Base-by-base conservation (phyloP, 164 flowering plant genomes). In the Dillenia turbinata region DNA sequence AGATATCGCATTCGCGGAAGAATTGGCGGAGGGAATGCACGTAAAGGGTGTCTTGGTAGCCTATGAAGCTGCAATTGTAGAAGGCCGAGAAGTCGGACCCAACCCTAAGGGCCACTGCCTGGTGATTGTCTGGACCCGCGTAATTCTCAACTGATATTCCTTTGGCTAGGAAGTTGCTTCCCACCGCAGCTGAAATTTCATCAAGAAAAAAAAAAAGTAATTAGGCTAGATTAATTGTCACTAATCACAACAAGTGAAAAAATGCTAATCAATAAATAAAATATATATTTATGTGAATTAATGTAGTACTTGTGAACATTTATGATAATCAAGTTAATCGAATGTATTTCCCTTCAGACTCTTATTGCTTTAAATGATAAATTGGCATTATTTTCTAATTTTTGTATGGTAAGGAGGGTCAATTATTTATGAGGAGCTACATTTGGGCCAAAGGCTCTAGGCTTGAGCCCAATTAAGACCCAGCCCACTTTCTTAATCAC, bases 1-100 rank as follows among this genome's bases (percentile, higher is more conserved):
- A 81, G 5, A 85, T 24, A 53, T 81, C 82, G 40, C 86, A 85
- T 10, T 81, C 82, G 53, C 73, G 69, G 75, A 81, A 85, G 70
- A 83, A 83, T 63, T 85, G 90, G 1, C 87, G 81, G 14, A 78
- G 76, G 47, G 85, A 74, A 47, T 85, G 85, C 44, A 70, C 82
- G 45, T 83, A 83, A 54, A 85, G 78, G 9, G 90, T 85, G 76
- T 85, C 90, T 66, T 83, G 90, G 66, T 85, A 85, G 44, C 72
- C 87, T 0, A 77, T 69, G 66, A 85, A 81, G 67, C 86, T 79
- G 71, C 87, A 83, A 1, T 71, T 78, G 66, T 79, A 78, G 73
- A 81, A 83, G 10, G 82, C 85, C 0, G 90, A 79, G 50, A 78
- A 70, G 48, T 83, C 87, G 1, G 90, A 43, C 5, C 82, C 68